phyloP scores from a whole-genome alignment of 768 basidiomycete genomes.

The Pulveroboletus sp. region DNA sequence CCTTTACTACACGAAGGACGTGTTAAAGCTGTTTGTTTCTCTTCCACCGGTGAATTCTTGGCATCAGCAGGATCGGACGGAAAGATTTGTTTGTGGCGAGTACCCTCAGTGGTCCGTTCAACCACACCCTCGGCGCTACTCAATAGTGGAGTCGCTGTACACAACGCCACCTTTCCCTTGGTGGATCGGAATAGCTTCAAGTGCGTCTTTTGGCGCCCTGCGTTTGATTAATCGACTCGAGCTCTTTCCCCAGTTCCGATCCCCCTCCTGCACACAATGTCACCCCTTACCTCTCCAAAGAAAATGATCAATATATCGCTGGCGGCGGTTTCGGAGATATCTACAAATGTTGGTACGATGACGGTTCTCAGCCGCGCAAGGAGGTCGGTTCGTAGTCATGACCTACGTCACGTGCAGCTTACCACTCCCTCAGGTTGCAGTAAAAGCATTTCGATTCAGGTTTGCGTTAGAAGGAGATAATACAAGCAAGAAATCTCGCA shows the following conservation, averaged over 20 bases:
- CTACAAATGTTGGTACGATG: conserved; percentile 8
- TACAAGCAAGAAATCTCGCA: neutral
- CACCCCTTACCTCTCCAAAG: conserved; percentile 2
- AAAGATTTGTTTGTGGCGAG: no score
- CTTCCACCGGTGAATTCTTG: no score
- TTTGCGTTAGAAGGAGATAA: conserved; percentile 1
- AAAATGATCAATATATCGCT: neutral
- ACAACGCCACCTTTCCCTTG: no score
- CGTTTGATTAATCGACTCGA: neutral
- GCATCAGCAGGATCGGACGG: no score
- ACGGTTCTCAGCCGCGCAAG: neutral
- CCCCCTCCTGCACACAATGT: conserved; percentile 4
- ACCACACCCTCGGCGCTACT: no score
- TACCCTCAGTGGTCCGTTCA: no score
- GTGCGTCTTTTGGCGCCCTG: no score
- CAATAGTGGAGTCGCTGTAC: no score
- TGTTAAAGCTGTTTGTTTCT: neutral
- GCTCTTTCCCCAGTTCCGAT: neutral
- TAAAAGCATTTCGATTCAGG: conserved; percentile 21
- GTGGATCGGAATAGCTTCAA: no score
- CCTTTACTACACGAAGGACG: neutral
- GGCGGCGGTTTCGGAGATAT: no score
- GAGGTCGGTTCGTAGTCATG: neutral
- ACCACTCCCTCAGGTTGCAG: conserved; percentile 16
- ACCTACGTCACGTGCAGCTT: neutral